A percentile compares a stretch with the other conserved stretches of the same genome.
phyloP scores from a whole-genome alignment of 2,329 filamentous ascomycete species.

The Stachybotrys elegans region DNA sequence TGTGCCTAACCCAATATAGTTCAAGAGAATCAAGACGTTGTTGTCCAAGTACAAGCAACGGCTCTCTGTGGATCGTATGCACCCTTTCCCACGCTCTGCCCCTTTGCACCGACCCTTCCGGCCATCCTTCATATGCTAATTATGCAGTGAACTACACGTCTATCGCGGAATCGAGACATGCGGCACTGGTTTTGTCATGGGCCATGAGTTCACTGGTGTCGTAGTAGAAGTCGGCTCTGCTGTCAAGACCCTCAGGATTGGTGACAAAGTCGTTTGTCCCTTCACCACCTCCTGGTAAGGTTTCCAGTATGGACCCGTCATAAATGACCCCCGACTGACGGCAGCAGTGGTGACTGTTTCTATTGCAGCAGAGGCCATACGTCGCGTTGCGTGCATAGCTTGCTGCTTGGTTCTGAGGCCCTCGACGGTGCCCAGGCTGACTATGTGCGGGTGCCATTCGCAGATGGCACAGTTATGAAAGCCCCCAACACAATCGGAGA shows the following conservation, averaged over 20 bases:
- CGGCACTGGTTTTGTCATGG: slow-evolving; percentile 60
- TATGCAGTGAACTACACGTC: slow-evolving; percentile 80
- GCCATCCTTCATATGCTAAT: no score
- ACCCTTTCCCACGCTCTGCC: neutral
- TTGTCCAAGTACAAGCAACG: slow-evolving; percentile 78
- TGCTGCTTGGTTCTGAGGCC: slow-evolving; percentile 63
- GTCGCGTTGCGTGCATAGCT: slow-evolving; percentile 66
- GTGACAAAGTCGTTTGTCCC: slow-evolving; percentile 75
- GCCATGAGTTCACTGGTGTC: slow-evolving; percentile 82
- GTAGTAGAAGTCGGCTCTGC: slow-evolving; percentile 62
- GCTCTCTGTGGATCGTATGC: slow-evolving; percentile 83
- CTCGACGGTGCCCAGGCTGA: slow-evolving; percentile 80
- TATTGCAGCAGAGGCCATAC: slow-evolving; percentile 76
- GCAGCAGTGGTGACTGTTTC: slow-evolving; percentile 58
- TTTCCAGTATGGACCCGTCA: neutral
- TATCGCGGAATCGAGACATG: slow-evolving; percentile 77
- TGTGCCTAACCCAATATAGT: slow-evolving; percentile 35
- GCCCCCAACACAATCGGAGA: slow-evolving; percentile 65
- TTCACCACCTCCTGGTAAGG: slow-evolving; percentile 75
- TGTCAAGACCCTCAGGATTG: slow-evolving; percentile 65
- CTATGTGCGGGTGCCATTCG: slow-evolving; percentile 74
- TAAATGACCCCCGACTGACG: slow-evolving; percentile 4
- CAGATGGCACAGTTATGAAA: slow-evolving; percentile 74
- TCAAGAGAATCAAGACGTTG: slow-evolving; percentile 65
- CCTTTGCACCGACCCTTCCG: slow-evolving; percentile 3